A percentile compares a stretch with the other conserved stretches of the same genome.
Conservation (phyloP, 2,329 filamentous ascomycete genomes). For the Penicillium sp. region DNA sequence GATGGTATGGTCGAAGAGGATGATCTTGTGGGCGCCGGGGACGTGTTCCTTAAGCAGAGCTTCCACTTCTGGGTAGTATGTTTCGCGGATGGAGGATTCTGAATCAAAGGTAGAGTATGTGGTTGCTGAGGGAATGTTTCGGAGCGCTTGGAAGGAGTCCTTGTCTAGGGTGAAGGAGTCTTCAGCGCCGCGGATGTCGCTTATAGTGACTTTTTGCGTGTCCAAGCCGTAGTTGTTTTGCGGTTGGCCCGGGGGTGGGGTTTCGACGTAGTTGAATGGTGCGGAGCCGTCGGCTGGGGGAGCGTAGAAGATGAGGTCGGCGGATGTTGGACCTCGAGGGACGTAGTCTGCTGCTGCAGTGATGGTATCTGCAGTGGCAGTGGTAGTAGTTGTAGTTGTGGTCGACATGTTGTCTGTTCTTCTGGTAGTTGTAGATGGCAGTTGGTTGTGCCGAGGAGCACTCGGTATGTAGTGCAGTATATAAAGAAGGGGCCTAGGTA, state of each 20-base stretch:
- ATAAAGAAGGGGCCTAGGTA: not conserved
- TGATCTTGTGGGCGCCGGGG: conserved; percentile 66
- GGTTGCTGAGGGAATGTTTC: conserved; percentile 59
- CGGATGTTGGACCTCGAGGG: conserved; percentile 64
- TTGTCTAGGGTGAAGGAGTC: conserved; percentile 67
- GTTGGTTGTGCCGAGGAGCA: not conserved
- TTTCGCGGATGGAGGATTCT: conserved; percentile 67
- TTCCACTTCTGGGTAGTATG: conserved; percentile 87
- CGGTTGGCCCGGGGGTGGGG: conserved; percentile 62
- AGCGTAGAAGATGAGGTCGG: conserved; percentile 67
- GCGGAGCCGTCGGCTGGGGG: conserved; percentile 62
- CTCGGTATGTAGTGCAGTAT: not conserved
- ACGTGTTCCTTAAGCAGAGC: conserved; percentile 68
- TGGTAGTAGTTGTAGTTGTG: conserved; percentile 31
- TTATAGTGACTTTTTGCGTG: conserved; percentile 60
- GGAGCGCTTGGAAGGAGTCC: conserved; percentile 73
- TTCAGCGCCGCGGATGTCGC: conserved; percentile 75
- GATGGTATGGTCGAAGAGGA: conserved; percentile 88
- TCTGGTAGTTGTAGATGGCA: not conserved
- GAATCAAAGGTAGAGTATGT: conserved; percentile 62
- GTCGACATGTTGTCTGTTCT: conserved; percentile 24
- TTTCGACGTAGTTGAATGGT: conserved; percentile 71
- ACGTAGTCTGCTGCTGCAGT: conserved; percentile 38
- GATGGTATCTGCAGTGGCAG: conserved; percentile 15
- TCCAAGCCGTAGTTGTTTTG: conserved; percentile 66